Evolutionary conservation across 208 protist species (phyloP).

Genomic region (Trypanosoma rangeli): DNA sequence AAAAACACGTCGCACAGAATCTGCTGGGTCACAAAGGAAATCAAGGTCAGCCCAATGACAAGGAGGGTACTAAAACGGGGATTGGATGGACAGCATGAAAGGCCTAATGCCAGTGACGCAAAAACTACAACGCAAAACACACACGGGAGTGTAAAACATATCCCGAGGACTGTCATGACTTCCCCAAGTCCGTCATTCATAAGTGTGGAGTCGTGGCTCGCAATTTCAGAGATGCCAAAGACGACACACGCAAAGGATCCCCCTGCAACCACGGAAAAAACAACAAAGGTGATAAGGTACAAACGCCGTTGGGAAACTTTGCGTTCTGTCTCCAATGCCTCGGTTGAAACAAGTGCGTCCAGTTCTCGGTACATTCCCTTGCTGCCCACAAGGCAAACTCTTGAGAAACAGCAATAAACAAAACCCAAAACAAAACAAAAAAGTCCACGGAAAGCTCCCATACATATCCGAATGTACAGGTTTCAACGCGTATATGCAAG

Average conservation of each 20-base stretch:
- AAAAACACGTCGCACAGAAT: conserved; percentile 17
- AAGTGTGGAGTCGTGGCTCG: conserved; percentile 21
- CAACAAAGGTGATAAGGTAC: conserved; percentile 19
- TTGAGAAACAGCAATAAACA: background rate
- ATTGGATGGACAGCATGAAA: background rate
- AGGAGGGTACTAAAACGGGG: conserved; percentile 2
- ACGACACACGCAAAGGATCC: conserved; percentile 24
- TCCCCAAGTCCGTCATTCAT: conserved; percentile 33
- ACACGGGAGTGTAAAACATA: conserved; percentile 27
- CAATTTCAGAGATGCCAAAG: conserved; percentile 30
- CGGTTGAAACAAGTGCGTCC: background rate
- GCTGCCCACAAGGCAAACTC: background rate
- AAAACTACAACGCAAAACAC: conserved; percentile 20
- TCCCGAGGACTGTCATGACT: conserved; percentile 30
- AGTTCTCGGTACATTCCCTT: conserved; percentile 4
- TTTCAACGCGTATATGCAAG: background rate
- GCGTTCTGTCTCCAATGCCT: conserved; percentile 1
- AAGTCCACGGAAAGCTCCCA: background rate
- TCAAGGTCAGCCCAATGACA: conserved; percentile 9
- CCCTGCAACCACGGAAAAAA: conserved; percentile 19
- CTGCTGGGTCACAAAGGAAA: conserved; percentile 21
- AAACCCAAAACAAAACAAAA: background rate
- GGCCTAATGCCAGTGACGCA: conserved; percentile 6
- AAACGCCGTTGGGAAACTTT: conserved; percentile 9
- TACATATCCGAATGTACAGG: background rate